phyloP scores from a whole-genome alignment of 192 early-diverging fungal genomes.

The Chytriomyces hyalinus region DNA sequence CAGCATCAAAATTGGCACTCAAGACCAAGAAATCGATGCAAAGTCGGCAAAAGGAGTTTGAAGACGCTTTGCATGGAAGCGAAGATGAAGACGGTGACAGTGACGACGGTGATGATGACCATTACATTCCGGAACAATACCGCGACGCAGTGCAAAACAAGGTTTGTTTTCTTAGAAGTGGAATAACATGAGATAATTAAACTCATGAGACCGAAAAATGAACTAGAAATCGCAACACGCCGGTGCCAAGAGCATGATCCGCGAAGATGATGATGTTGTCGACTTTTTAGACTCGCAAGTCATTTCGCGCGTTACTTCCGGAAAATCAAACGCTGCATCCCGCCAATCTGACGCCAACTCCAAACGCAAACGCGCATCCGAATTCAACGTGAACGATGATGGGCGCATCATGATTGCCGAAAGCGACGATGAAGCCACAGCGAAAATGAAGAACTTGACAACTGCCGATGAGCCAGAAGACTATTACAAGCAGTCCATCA shows the following conservation, averaged over 20 bases:
- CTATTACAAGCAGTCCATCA: slow-evolving; percentile 82
- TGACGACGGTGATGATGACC: slow-evolving; percentile 70
- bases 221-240: not conserved
- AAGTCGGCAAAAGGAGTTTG: slow-evolving; percentile 65
- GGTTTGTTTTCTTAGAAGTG: slow-evolving; percentile 6
- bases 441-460: slow-evolving; percentile 40
- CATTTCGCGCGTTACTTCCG: slow-evolving; percentile 59
- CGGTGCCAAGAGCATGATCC: slow-evolving; percentile 43
- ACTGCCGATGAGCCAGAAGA: slow-evolving; percentile 61
- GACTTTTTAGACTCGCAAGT: slow-evolving; percentile 91
- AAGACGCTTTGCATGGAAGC: slow-evolving; percentile 89
- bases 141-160: slow-evolving; percentile 16
- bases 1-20: slow-evolving; percentile 42
- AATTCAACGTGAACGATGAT: slow-evolving; percentile 72
- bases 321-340: slow-evolving; percentile 13
- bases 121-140: slow-evolving; percentile 58
- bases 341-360: not conserved
- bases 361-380: slow-evolving; percentile 40
- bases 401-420: slow-evolving; percentile 87
- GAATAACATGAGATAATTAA: not conserved
- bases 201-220: not conserved
- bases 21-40: slow-evolving; percentile 22
- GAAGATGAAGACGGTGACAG: slow-evolving; percentile 86
- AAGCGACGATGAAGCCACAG: slow-evolving; percentile 51
- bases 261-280: slow-evolving; percentile 61